Conservation (phyloP, 768 basidiomycete species). For the Lentinula edodes region DNA sequence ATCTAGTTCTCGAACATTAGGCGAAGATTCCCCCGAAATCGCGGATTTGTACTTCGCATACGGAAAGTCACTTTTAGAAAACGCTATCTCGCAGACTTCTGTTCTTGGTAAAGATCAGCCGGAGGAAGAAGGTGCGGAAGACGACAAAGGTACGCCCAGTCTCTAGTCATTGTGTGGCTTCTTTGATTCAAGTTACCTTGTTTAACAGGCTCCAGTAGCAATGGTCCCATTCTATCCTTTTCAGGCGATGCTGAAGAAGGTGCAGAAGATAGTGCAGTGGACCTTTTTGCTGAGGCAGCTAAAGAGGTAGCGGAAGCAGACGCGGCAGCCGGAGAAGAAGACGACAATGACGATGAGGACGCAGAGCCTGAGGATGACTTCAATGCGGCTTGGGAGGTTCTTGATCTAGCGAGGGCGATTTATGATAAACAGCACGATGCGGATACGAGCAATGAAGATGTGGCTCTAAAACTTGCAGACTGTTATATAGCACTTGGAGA, state of each 20-base stretch:
- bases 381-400: conserved; percentile 94
- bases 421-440: conserved; percentile 60
- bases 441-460: conserved; percentile 49
- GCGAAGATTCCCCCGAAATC: conserved; percentile 76
- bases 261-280: conserved; percentile 47
- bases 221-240: conserved; percentile 69
- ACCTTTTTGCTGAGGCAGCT: conserved; percentile 58
- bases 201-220: conserved; percentile 19
- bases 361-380: conserved; percentile 94
- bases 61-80: conserved; percentile 89
- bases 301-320: conserved; percentile 39
- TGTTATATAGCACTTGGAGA: conserved; percentile 89
- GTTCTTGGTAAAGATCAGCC: conserved; percentile 89
- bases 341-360: conserved; percentile 56
- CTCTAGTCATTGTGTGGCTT: conserved; percentile 3
- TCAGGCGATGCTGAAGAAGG: conserved; percentile 73
- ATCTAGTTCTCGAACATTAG: conserved; percentile 62
- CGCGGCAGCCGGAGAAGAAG: conserved; percentile 33
- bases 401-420: conserved; percentile 90
- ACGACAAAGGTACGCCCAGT: conserved; percentile 14
- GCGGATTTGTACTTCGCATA: conserved; percentile 90
- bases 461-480: conserved; percentile 83
- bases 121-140: conserved; percentile 42
- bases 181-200: not conserved
- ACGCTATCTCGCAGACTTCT: conserved; percentile 78